phyloP scores from a whole-genome alignment of 2,329 filamentous ascomycete species.

The Alternaria arbusti region DNA sequence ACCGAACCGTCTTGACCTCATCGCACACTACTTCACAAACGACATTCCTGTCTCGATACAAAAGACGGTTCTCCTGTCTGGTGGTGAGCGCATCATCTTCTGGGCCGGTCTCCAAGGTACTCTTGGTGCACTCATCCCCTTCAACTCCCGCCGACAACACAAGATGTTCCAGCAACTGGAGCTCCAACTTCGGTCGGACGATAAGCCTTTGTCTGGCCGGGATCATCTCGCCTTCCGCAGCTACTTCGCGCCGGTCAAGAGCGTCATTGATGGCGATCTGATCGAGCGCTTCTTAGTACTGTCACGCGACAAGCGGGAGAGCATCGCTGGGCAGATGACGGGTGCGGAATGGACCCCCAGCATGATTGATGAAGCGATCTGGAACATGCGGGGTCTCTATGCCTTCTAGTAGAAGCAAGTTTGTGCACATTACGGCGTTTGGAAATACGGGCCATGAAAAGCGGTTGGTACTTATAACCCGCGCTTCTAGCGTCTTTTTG shows the following conservation, averaged over 20 bases:
- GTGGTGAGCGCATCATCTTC: constrained; percentile 87
- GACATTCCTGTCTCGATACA: constrained; percentile 91
- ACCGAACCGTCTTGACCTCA: constrained; percentile 80
- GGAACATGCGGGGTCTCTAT: constrained; percentile 46
- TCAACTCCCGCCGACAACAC: constrained; percentile 87
- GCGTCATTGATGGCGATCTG: constrained; percentile 93
- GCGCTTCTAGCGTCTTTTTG: not conserved
- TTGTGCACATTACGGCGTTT: constrained; percentile 6
- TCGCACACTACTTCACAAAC: constrained; percentile 88
- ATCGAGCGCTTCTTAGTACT: constrained; percentile 90
- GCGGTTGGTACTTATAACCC: not conserved
- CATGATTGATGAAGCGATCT: constrained; percentile 94
- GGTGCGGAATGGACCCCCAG: constrained; percentile 71
- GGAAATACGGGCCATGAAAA: constrained; percentile 2
- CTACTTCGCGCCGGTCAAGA: constrained; percentile 96
- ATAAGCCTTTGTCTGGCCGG: constrained; percentile 85
- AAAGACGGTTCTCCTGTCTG: constrained; percentile 88
- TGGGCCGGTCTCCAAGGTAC: constrained; percentile 97
- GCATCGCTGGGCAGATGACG: constrained; percentile 92
- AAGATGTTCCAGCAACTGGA: constrained; percentile 98
- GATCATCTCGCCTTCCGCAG: constrained; percentile 95
- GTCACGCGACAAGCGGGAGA: constrained; percentile 86
- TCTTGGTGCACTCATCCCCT: constrained; percentile 90
- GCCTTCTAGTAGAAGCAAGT: constrained; percentile 30
- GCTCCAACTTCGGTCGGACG: constrained; percentile 76